Evolutionary conservation across 768 basidiomycete genomes (phyloP).

Genomic region (Leccinum fibrillosum): DNA sequence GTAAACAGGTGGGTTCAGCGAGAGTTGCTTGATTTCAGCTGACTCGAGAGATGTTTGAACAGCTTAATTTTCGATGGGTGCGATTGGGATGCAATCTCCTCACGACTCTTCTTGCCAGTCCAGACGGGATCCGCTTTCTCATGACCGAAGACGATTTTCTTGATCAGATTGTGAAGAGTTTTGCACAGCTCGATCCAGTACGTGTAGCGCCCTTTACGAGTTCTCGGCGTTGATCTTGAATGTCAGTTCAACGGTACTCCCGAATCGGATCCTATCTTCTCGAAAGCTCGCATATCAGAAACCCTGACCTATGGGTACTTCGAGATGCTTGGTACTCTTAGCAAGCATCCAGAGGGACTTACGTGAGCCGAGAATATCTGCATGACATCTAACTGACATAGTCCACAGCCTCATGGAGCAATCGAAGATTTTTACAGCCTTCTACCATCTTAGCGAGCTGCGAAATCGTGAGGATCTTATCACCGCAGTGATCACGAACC

Average conservation of each 20-base stretch:
- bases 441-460: slow-evolving; percentile 92
- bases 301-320: slow-evolving; percentile 91
- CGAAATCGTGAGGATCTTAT: slow-evolving; percentile 90
- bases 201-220: slow-evolving; percentile 20
- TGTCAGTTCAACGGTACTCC: slow-evolving; percentile 67
- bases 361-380: slow-evolving; percentile 52
- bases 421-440: slow-evolving; percentile 90
- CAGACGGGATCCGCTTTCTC: slow-evolving; percentile 83
- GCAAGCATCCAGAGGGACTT: slow-evolving; percentile 84
- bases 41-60: not conserved
- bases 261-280: slow-evolving; percentile 79
- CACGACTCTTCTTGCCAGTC: slow-evolving; percentile 75
- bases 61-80: slow-evolving; percentile 86
- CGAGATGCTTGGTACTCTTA: slow-evolving; percentile 91
- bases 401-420: slow-evolving; percentile 75
- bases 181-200: slow-evolving; percentile 92
- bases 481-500: slow-evolving; percentile 83
- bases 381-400: slow-evolving; percentile 3
- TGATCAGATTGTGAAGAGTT: slow-evolving; percentile 77
- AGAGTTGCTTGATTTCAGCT: not conserved
- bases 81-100: slow-evolving; percentile 79
- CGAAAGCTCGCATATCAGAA: slow-evolving; percentile 74
- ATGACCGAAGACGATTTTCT: slow-evolving; percentile 81
- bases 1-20: slow-evolving; percentile 50
- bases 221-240: not conserved